Evolutionary conservation across 1,284 basidiomycete species (phyloP).

Genomic region (Cystobasidium slooffiae): DNA sequence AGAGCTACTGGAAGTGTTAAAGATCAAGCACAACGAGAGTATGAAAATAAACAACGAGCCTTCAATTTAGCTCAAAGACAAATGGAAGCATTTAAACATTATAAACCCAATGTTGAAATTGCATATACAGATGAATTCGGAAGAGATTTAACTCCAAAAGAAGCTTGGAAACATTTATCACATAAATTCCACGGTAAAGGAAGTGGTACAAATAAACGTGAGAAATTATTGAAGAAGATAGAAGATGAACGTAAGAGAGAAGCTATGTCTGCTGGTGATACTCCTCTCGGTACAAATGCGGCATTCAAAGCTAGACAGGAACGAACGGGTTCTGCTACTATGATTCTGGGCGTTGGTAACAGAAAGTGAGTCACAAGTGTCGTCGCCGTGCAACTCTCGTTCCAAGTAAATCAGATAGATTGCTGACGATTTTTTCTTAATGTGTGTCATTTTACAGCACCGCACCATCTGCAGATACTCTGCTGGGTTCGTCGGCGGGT

Average conservation of each 20-base stretch:
- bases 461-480: constrained; percentile 39
- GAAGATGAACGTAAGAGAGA: constrained; percentile 87
- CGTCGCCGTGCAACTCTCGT: neutral
- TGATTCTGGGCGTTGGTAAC: constrained; percentile 90
- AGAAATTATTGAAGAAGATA: constrained; percentile 90
- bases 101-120: constrained; percentile 96
- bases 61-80: constrained; percentile 84
- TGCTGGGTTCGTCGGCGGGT: constrained; percentile 36
- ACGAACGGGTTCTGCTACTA: constrained; percentile 90
- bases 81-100: constrained; percentile 83
- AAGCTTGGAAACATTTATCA: constrained; percentile 67
- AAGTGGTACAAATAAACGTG: constrained; percentile 89
- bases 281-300: constrained; percentile 85
- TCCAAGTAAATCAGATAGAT: no score
- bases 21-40: constrained; percentile 92
- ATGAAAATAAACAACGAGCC: constrained; percentile 88
- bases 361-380: constrained; percentile 70
- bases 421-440: neutral
- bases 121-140: constrained; percentile 97
- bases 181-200: constrained; percentile 97
- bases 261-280: constrained; percentile 89
- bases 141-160: constrained; percentile 84
- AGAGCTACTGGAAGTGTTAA: constrained; percentile 65
- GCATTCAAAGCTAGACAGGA: constrained; percentile 89
- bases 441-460: constrained; percentile 8